Evolutionary conservation across 2,329 filamentous ascomycete species (phyloP), one percentile per base, ranked within the genome.

Genomic region (Massarina eburnea): DNA sequence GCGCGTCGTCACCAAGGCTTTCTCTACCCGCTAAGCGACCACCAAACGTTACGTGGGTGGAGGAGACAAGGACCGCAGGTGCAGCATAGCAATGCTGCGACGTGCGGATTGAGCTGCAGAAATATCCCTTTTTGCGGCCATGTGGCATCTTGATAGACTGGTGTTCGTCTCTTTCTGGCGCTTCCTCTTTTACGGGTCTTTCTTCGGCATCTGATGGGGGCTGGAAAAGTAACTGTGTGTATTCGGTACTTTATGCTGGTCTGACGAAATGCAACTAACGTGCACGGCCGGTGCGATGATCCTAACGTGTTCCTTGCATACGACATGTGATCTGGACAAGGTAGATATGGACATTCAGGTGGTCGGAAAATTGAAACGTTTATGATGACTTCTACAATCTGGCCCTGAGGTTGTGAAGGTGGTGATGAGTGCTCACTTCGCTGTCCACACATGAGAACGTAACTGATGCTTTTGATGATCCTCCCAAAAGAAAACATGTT

Each of bases 1-100:
- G 90, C 84, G 94, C 70, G 84, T 95, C 63, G 91, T 99, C 67
- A 99, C 94, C 77, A 99, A 97, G 88, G 91, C 89, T 67, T 95
- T 95, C 89, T 85, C 89, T 58, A 91, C 89, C 70, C 86, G 89
- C 76, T 95, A 91, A 59, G 49, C 47, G 56, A 42, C 24, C 41
- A 38, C 43, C 46, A 48, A 43, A 50, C 41, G 44, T 41, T 41
- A 46, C 51, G 41, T 41, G 51, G 18, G 55, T 39, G 48, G 52
- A 43, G 44, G 52, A 35, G 55, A 58, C 47, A 49, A 50, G 45
- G 48, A 51, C 51, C 48, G 57, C 59, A 58, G 54, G 47, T 57
- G 54, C 60, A 64, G 59, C 53, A 60, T 59, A 62, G 58, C 55
- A 55, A 61, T 55, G 26, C 26, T 47, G 57, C 56, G 59, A 44